A percentile compares a stretch with the other conserved stretches of the same genome.
Conservation (phyloP, 1,284 basidiomycete species). For the Thelephora terrestris region DNA sequence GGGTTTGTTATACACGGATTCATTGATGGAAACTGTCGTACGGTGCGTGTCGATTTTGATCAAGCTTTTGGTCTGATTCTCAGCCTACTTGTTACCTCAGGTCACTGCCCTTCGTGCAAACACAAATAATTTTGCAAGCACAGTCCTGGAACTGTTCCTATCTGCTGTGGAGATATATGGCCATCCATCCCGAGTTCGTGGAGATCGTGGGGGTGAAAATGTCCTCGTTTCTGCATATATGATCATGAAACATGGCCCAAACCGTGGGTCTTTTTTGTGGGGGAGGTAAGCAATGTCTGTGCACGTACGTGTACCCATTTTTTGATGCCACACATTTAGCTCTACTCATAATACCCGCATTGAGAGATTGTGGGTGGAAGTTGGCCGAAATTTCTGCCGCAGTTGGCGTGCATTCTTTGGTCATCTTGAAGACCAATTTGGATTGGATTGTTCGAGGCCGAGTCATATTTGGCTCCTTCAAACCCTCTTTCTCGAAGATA, state of each 20-base stretch:
- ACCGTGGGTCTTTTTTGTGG: constrained; percentile 22
- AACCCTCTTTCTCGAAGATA: constrained; percentile 26
- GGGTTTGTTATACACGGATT: constrained; percentile 40
- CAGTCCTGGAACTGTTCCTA: constrained; percentile 26
- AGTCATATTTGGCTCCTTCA: constrained; percentile 36
- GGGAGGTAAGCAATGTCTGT: constrained; percentile 16
- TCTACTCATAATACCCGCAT: constrained; percentile 22
- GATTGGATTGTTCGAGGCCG: constrained; percentile 20
- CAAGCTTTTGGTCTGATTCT: background rate
- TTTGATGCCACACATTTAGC: constrained; percentile 8
- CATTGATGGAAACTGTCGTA: constrained; percentile 32
- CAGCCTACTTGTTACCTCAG: constrained; percentile 10
- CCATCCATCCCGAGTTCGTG: constrained; percentile 16
- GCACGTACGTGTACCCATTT: background rate
- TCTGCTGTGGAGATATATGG: constrained; percentile 13
- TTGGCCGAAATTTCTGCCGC: constrained; percentile 25
- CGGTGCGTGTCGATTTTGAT: constrained; percentile 16
- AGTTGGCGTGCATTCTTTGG: constrained; percentile 31
- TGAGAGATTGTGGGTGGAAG: constrained; percentile 31
- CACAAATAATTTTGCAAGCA: constrained; percentile 28
- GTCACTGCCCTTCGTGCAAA: constrained; percentile 24
- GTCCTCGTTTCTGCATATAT: constrained; percentile 17
- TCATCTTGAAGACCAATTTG: constrained; percentile 25
- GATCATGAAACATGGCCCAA: constrained; percentile 14
- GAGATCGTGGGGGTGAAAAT: constrained; percentile 22